These are phyloP conservation scores for Paramarasmius palmivorus DNA, from an alignment of 1,284 basidiomycete species.

Conservation along the genomic window DNA sequence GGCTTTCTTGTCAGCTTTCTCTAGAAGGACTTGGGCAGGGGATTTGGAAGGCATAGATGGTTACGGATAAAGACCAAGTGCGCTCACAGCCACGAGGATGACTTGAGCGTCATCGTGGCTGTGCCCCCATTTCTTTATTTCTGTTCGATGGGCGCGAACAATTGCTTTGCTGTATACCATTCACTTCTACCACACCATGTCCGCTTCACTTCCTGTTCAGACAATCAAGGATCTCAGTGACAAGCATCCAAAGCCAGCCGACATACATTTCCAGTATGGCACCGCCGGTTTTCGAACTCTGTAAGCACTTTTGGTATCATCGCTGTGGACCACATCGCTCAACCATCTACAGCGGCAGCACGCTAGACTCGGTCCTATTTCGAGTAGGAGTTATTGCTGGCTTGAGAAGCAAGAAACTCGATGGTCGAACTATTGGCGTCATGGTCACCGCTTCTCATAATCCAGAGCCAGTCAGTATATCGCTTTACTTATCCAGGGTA, in stretches of 20 bases:
- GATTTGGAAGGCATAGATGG: conserved; percentile 57
- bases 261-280: conserved; percentile 82
- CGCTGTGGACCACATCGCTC: conserved; percentile 14
- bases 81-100: neutral
- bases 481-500: conserved; percentile 1
- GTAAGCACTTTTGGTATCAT: conserved; percentile 62
- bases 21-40: conserved; percentile 67
- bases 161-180: too few relatives aligned
- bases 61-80: neutral
- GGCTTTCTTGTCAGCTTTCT: conserved; percentile 92
- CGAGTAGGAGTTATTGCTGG: conserved; percentile 90
- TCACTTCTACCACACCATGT: conserved; percentile 38
- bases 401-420: conserved; percentile 86
- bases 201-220: conserved; percentile 37
- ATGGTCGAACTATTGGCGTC: conserved; percentile 91
- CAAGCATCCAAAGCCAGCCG: conserved; percentile 62
- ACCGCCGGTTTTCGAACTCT: conserved; percentile 94
- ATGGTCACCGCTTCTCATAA: conserved; percentile 99
- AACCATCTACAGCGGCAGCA: conserved; percentile 58
- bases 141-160: neutral
- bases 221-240: conserved; percentile 51
- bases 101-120: conserved; percentile 9
- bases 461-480: conserved; percentile 80
- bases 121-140: neutral
- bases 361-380: conserved; percentile 92